These are phyloP conservation scores for Citrus cavaleriei DNA, from an alignment of 345 rosid species.

Conservation along the genomic window DNA sequence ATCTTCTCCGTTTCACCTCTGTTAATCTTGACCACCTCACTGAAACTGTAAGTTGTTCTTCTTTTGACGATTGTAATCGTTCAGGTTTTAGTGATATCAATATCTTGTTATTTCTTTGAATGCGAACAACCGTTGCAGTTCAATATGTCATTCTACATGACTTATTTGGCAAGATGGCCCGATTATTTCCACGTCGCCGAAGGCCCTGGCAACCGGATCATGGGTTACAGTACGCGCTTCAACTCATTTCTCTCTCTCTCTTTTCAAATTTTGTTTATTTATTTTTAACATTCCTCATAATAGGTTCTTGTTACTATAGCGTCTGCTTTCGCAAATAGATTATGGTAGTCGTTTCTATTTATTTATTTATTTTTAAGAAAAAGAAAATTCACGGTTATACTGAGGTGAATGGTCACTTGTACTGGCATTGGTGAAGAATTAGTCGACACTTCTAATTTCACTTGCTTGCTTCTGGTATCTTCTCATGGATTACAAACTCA, in stretches of 20 bases:
- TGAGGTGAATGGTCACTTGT: background rate
- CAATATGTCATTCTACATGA: constrained; percentile 97
- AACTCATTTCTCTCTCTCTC: background rate
- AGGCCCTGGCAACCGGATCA: constrained; percentile 65
- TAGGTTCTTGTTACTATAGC: background rate
- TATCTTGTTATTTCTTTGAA: background rate
- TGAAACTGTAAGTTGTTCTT: constrained; percentile 55
- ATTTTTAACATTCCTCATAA: background rate
- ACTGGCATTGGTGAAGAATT: background rate
- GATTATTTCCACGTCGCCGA: constrained; percentile 95
- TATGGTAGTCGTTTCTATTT: background rate
- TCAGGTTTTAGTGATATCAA: background rate
- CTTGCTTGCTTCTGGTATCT: background rate
- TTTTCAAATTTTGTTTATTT: background rate
- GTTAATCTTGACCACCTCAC: constrained; percentile 95
- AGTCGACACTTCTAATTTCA: background rate
- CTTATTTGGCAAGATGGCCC: constrained; percentile 95
- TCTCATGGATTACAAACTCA: background rate
- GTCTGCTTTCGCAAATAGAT: background rate
- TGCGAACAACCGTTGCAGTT: constrained; percentile 40
- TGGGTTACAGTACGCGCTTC: constrained; percentile 76
- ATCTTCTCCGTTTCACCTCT: constrained; percentile 79
- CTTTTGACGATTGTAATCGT: background rate
- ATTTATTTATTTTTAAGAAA: background rate
- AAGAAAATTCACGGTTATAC: background rate